Percentiles rank a stretch among this genome's conserved stretches.
phyloP scores from a whole-genome alignment of 2,329 filamentous ascomycete species.

The Penicillium expansum region DNA sequence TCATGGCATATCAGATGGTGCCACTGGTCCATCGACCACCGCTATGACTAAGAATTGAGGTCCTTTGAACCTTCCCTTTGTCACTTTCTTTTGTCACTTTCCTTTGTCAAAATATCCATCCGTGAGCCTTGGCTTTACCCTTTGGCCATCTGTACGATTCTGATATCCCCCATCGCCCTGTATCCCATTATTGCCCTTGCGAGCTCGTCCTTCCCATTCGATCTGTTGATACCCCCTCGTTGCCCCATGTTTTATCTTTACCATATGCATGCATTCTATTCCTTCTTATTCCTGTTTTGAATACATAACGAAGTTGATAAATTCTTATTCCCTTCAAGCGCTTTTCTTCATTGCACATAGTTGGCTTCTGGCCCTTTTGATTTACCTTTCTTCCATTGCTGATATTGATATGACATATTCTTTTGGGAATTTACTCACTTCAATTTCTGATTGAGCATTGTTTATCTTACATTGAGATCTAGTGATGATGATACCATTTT shows the following conservation, averaged over 20 bases:
- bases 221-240: slow-evolving; percentile 28
- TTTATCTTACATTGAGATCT: not conserved
- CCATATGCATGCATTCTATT: slow-evolving; percentile 19
- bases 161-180: slow-evolving; percentile 3
- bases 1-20: not conserved
- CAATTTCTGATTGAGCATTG: not conserved
- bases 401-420: not conserved
- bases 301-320: not conserved
- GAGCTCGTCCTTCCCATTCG: slow-evolving; percentile 12
- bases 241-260: slow-evolving; percentile 17
- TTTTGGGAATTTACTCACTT: not conserved
- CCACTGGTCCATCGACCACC: not conserved
- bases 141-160: slow-evolving; percentile 6
- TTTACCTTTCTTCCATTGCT: not conserved
- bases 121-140: not conserved
- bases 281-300: slow-evolving; percentile 10
- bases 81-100: slow-evolving; percentile 14
- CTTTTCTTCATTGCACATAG: slow-evolving; percentile 4
- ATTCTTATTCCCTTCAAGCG: not conserved
- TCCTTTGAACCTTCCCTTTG: slow-evolving; percentile 29
- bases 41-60: slow-evolving; percentile 3
- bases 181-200: slow-evolving; percentile 5
- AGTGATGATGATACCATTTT: not conserved
- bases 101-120: slow-evolving; percentile 8
- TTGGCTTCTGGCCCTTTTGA: not conserved